Conservation (phyloP, 2,329 filamentous ascomycete species). For the Stemphylium vesicarium region DNA sequence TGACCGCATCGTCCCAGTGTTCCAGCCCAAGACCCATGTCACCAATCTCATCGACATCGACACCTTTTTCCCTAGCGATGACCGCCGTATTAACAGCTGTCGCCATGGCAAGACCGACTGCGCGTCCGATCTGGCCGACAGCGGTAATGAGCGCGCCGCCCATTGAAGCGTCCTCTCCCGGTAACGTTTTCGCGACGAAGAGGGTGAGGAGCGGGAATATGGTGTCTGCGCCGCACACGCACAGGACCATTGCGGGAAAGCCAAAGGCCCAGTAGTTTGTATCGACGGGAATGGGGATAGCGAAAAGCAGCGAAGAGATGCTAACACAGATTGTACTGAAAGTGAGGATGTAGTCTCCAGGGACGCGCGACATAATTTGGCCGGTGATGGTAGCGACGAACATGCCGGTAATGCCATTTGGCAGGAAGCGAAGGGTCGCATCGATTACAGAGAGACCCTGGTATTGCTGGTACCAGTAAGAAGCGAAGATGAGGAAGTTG, state of each 20-base stretch:
- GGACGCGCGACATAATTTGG: conserved; percentile 55
- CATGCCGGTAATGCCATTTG: conserved; percentile 66
- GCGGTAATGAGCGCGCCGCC: conserved; percentile 73
- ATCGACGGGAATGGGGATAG: conserved; percentile 64
- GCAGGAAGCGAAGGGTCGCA: conserved; percentile 62
- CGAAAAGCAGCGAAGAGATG: conserved; percentile 66
- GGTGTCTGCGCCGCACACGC: conserved; percentile 70
- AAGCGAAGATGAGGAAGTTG: no score
- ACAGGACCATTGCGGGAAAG: conserved; percentile 69
- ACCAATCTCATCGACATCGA: not conserved
- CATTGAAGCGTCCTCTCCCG: conserved; percentile 68
- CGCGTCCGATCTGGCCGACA: conserved; percentile 68
- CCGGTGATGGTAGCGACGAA: conserved; percentile 62
- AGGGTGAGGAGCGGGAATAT: conserved; percentile 70
- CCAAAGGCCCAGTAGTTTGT: conserved; percentile 73
- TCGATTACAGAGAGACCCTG: no score
- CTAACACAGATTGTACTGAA: conserved; percentile 64
- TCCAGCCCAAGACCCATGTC: conserved; percentile 13
- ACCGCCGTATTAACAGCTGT: conserved; percentile 70
- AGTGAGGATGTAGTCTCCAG: conserved; percentile 64
- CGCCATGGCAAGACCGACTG: conserved; percentile 69
- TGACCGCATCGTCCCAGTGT: conserved; percentile 41
- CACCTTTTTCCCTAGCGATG: conserved; percentile 32
- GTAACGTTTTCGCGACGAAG: conserved; percentile 68
- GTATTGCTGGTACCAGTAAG: no score